phyloP scores from a whole-genome alignment of 2,329 filamentous ascomycete genomes.

The Cordyceps fumosorosea region DNA sequence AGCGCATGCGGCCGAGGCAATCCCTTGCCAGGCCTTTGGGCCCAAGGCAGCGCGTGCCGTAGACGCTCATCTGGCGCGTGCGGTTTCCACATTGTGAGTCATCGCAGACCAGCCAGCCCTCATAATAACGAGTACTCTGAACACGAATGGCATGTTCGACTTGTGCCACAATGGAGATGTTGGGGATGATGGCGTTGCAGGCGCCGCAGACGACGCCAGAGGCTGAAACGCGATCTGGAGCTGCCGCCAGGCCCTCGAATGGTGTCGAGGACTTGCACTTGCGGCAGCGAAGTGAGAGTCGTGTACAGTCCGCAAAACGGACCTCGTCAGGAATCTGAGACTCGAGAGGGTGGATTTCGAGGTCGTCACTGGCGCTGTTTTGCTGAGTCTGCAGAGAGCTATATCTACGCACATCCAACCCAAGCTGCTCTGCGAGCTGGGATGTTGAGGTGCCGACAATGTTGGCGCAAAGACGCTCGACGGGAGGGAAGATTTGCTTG shows the following conservation, averaged over 20 bases:
- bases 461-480: conserved; percentile 94
- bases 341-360: conserved; percentile 84
- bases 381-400: conserved; percentile 38
- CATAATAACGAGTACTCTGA: conserved; percentile 80
- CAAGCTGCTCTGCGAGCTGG: conserved; percentile 85
- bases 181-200: conserved; percentile 60
- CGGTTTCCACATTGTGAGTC: conserved; percentile 80
- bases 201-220: conserved; percentile 67
- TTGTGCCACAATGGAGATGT: conserved; percentile 74
- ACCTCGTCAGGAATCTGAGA: conserved; percentile 89
- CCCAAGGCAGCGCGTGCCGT: conserved; percentile 82
- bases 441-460: conserved; percentile 88
- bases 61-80: conserved; percentile 88
- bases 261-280: conserved; percentile 64
- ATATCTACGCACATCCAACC: conserved; percentile 85
- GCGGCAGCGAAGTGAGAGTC: conserved; percentile 73
- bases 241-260: conserved; percentile 68
- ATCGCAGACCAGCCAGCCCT: conserved; percentile 85
- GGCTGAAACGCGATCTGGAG: conserved; percentile 57
- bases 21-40: conserved; percentile 77
- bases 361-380: conserved; percentile 49
- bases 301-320: conserved; percentile 75
- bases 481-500: conserved; percentile 97
- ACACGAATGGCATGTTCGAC: conserved; percentile 76
- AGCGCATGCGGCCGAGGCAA: conserved; percentile 81